Evolutionary conservation across 1,139 yeast species (phyloP), one percentile per base, ranked within the genome.

Genomic region (Debaryomyces psychrophilus): DNA sequence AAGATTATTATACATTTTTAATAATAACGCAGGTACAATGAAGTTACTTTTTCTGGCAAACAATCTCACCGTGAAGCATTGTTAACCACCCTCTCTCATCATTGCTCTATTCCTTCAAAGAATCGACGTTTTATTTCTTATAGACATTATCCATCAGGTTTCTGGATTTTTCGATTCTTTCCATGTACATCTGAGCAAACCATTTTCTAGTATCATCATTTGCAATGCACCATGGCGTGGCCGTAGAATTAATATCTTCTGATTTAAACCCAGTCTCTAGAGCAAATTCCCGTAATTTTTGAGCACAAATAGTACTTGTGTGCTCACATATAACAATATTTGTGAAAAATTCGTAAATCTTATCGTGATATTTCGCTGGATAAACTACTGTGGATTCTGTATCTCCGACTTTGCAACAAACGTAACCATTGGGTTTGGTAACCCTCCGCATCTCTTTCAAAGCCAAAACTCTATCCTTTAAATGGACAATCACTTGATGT

Each of bases 401-500:
- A 45, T 69, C 74, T 2, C 68, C 64, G 39, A 72, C 76, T 34
- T 66, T 60, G 6, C 61, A 62, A 37, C 73, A 69, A 0, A 71
- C 51, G 40, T 59, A 65, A 0, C 79, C 80, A 8, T 68, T 68
- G 1, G 74, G 73, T 47, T 68, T 66, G 22, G 69, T 56, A 4
- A 73, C 65, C 35, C 81, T 56, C 37, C 49, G 46, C 23, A 72
- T 45, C 45, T 75, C 79, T 12, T 55, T 50, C 22, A 75, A 53
- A 0, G 65, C 68, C 4, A 33, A 23, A 4, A 62, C 59, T 1
- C 73, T 75, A 41, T 69, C 68, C 18, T 58, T 56, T 41, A 72
- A 55, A 47, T 73, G 77, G 34, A 71, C 58, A 11, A 72, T 47
- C 2, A 72, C 76, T 50, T 72, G 77, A 49, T 69, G 76, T 15